Evolutionary conservation across 169 alveolate genomes (phyloP).

Genomic region (Eimeria necatrix): DNA sequence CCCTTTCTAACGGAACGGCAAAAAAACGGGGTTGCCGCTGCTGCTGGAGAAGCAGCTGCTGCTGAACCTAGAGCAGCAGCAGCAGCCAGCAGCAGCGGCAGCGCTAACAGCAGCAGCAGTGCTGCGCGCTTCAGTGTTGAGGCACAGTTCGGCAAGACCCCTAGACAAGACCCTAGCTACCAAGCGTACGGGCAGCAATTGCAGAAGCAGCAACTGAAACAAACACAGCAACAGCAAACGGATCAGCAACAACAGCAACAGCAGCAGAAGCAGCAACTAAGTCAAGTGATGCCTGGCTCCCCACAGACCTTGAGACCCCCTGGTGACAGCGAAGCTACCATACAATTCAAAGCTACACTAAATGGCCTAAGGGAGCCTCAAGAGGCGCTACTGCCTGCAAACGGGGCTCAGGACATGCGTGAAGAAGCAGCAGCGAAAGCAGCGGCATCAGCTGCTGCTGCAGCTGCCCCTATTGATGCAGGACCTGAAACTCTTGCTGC

Average conservation of each 20-base stretch:
- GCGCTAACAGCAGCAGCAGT: not conserved
- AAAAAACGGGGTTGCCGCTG: constrained; percentile 74
- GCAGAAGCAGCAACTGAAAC: not conserved
- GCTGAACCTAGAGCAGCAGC: constrained; percentile 50
- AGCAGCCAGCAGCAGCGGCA: constrained; percentile 39
- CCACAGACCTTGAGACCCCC: not conserved
- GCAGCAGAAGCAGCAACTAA: not conserved
- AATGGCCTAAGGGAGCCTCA: not conserved
- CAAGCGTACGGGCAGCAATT: not conserved
- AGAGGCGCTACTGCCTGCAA: not conserved
- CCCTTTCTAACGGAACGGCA: not conserved
- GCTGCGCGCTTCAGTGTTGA: not conserved
- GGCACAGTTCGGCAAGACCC: not conserved
- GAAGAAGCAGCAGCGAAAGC: not conserved
- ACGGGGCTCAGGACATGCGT: not conserved
- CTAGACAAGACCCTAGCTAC: not conserved
- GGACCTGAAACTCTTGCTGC: not conserved
- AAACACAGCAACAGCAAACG: not conserved
- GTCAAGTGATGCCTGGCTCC: not conserved
- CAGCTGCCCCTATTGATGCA: constrained; percentile 1
- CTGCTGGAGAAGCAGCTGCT: constrained; percentile 65
- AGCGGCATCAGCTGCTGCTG: not conserved
- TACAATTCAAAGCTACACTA: not conserved
- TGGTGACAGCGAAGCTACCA: not conserved
- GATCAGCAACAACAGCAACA: not conserved